Base-by-base conservation (phyloP, 2,329 filamentous ascomycete genomes). In the Nigrospora oryzae region DNA sequence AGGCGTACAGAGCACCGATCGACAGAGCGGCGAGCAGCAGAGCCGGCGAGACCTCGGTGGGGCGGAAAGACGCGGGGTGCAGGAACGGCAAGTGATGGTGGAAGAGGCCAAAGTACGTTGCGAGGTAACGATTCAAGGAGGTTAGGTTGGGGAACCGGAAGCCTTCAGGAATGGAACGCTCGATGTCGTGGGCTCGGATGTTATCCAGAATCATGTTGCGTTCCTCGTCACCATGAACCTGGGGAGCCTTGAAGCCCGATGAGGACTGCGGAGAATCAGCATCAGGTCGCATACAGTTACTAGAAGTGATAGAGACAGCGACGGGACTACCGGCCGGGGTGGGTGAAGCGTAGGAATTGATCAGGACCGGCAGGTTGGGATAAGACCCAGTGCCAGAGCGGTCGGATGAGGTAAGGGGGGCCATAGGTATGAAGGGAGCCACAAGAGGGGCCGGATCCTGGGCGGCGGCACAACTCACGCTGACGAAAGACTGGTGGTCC, bases 31-130 rank as follows among this genome's bases (percentile, higher is more conserved):
- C 89, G 37, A 97, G 76, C 31, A 98, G 71, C 10, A 98, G 72
- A 16, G 93, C 84, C 12, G 91, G 84, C 38, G 91, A 88, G 5
- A 86, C 79, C 53, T 84, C 75, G 5, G 85, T 84, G 4, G 90
- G 87, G 51, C 83, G 79, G 68, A 97, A 97, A 0, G 93, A 94
- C 14, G 87, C 81, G 38, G 91, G 90, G 60, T 98, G 93, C 61
- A 98, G 67, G 70, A 98, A 97, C 1, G 93, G 93, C 60, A 97
- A 69, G 61, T 98, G 93, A 58, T 95, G 93, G 61, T 98, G 93
- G 68, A 97, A 98, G 57, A 96, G 73, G 62, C 87, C 89, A 66
- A 97, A 98, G 73, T 97, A 98, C 2, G 91, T 95, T 48, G 89
- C 87, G 50, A 98, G 72, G 64, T 95, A 95, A 51, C 89, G 81